Evolutionary conservation across 1,139 yeast genomes (phyloP).

Genomic region (Dujonia santamariae): DNA sequence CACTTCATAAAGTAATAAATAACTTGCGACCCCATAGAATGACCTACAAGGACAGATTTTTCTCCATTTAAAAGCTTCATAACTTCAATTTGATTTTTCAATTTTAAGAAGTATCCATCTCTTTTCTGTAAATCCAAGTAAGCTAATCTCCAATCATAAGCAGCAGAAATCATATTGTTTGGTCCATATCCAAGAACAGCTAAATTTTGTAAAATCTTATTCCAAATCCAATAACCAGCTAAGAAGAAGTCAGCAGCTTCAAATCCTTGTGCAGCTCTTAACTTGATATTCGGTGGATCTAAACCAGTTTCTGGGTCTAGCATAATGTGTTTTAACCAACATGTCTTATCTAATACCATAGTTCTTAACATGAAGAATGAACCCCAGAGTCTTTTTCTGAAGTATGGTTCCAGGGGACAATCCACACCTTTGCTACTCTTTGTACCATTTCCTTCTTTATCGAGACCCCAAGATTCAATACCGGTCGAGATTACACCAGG

Average conservation of each 20-base stretch:
- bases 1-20: constrained; percentile 86
- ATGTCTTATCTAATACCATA: constrained; percentile 85
- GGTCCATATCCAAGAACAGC: constrained; percentile 95
- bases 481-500: constrained; percentile 98
- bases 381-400: constrained; percentile 93
- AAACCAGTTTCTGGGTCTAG: constrained; percentile 88
- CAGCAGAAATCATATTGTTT: constrained; percentile 82
- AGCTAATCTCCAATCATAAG: constrained; percentile 95
- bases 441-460: constrained; percentile 39
- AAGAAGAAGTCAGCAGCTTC: constrained; percentile 96
- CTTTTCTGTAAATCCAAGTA: constrained; percentile 84
- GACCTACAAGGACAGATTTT: constrained; percentile 79
- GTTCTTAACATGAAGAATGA: constrained; percentile 91
- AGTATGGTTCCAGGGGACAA: constrained; percentile 82
- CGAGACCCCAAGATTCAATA: constrained; percentile 87
- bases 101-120: constrained; percentile 77
- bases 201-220: constrained; percentile 84
- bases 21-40: constrained; percentile 95
- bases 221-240: constrained; percentile 99
- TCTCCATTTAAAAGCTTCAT: constrained; percentile 50
- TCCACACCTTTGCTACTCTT: constrained; percentile 42
- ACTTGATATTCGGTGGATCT: constrained; percentile 77
- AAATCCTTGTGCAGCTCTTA: constrained; percentile 93
- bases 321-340: constrained; percentile 92
- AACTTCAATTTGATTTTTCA: constrained; percentile 71